Evolutionary conservation across 345 rosid genomes (phyloP), one percentile per base, ranked within the genome.

Genomic region (Raphanus raphanistrum): DNA sequence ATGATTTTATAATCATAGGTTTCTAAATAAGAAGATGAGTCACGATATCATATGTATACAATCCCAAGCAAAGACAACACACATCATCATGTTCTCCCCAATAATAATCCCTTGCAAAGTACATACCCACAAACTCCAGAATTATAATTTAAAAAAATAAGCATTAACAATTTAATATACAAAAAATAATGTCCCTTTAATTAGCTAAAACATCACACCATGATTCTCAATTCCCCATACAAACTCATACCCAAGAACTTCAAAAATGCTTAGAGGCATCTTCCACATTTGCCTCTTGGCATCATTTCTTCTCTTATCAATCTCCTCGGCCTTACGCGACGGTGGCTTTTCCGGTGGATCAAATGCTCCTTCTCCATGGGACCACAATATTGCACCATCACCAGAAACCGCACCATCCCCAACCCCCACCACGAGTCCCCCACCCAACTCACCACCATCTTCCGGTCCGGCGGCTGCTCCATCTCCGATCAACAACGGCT

Each of bases 21-120:
- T 79, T 25, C 75, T 55, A 74, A 54, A 74, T 36, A 74, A 68
- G 61, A 29, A 73, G 38, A 32, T 57, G 12, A 43, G 38, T 69
- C 72, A 80, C 62, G 21, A 74, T 68, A 68, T 64, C 63, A 69
- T 64, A 70, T 75, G 76, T 32, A 70, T 70, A 80, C 82, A 75
- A 75, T 80, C 76, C 72, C 68, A 80, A 80, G 82, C 79, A 80
- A 80, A 80, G 82, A 80, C 82, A 80, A 70, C 79, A 75, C 79
- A 70, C 71, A 79, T 79, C 79, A 74, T 80, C 79, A 69, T 80
- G 76, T 80, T 75, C 76, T 75, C 78, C 8, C 58, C 81, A 68
- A 73, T 79, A 66, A 36, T 50, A 60, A 66, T 72, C 81, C 72
- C 81, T 78, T 72, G 73, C 67, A 62, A 79, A 33, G 55, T 69